phyloP scores from a whole-genome alignment of 495 filamentous ascomycete genomes.

The Talaromyces proteolyticus region DNA sequence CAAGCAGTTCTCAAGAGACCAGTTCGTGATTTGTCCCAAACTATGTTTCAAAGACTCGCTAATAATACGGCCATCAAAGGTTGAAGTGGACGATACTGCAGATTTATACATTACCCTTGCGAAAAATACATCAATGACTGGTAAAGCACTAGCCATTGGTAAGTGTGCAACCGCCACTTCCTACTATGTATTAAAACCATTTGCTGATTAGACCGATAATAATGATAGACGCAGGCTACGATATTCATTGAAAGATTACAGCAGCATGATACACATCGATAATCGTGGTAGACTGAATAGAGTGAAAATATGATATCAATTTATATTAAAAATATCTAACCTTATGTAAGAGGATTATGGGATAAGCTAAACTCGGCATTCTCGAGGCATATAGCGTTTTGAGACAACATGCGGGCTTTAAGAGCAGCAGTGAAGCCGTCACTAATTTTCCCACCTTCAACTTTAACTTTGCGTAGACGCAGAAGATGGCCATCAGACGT shows the following conservation, averaged over 20 bases:
- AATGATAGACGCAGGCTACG: neutral
- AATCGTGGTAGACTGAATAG: neutral
- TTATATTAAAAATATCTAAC: neutral
- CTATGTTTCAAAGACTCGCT: neutral
- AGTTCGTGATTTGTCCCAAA: neutral
- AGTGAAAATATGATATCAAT: too few species aligned
- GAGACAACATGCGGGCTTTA: slow-evolving; percentile 36
- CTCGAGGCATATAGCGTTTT: slow-evolving; percentile 21
- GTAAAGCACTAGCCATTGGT: slow-evolving; percentile 50
- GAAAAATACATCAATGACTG: slow-evolving; percentile 53
- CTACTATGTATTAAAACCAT: neutral
- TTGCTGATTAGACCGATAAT: too few species aligned
- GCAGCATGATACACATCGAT: too few species aligned
- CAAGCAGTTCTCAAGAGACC: neutral
- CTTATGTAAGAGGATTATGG: slow-evolving; percentile 28
- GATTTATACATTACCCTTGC: slow-evolving; percentile 46
- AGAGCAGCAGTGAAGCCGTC: slow-evolving; percentile 33
- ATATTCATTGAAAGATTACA: neutral
- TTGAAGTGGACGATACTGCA: slow-evolving; percentile 51
- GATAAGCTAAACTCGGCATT: slow-evolving; percentile 27
- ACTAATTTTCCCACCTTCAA: slow-evolving; percentile 32
- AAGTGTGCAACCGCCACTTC: too few species aligned
- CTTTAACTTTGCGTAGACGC: slow-evolving; percentile 35
- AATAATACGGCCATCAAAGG: slow-evolving; percentile 18
- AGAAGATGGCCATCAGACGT: slow-evolving; percentile 30